These are phyloP conservation scores for Lactarius vividus DNA, from an alignment of 768 basidiomycete species.

Conservation along the genomic window DNA sequence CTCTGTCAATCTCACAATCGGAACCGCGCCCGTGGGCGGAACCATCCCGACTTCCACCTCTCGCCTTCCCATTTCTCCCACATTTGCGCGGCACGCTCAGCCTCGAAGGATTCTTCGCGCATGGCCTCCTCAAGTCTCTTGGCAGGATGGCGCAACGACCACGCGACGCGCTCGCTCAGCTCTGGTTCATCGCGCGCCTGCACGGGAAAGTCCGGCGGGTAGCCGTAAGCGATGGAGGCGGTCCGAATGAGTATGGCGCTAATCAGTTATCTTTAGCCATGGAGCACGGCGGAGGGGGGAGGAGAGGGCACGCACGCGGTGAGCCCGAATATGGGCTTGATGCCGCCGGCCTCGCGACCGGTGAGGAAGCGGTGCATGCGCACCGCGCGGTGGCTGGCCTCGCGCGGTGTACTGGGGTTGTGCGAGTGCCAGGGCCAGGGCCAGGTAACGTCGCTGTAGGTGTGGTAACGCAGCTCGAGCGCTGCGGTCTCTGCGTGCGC, in stretches of 20 bases:
- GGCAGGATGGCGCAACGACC: slow-evolving; percentile 37
- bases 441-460: slow-evolving; percentile 53
- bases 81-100: slow-evolving; percentile 21
- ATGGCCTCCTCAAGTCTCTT: slow-evolving; percentile 31
- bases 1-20: slow-evolving; percentile 6
- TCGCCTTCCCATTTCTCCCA: slow-evolving; percentile 26
- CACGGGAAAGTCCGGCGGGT: slow-evolving; percentile 45
- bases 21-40: background rate
- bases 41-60: slow-evolving; percentile 11
- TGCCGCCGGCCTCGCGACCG: slow-evolving; percentile 77
- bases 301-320: slow-evolving; percentile 62
- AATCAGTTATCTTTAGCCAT: background rate
- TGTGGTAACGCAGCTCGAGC: slow-evolving; percentile 60
- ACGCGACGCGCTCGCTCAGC: slow-evolving; percentile 42
- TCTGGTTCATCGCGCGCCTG: slow-evolving; percentile 44
- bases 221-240: slow-evolving; percentile 49
- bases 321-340: slow-evolving; percentile 86
- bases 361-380: slow-evolving; percentile 82
- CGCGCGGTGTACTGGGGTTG: background rate
- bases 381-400: slow-evolving; percentile 23
- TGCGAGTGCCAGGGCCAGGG: slow-evolving; percentile 38
- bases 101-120: slow-evolving; percentile 32
- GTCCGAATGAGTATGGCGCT: slow-evolving; percentile 53
- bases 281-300: background rate
- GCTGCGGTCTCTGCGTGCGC: slow-evolving; percentile 37